phyloP scores from a whole-genome alignment of 169 alveolate species.

The Eimeria falciformis region DNA sequence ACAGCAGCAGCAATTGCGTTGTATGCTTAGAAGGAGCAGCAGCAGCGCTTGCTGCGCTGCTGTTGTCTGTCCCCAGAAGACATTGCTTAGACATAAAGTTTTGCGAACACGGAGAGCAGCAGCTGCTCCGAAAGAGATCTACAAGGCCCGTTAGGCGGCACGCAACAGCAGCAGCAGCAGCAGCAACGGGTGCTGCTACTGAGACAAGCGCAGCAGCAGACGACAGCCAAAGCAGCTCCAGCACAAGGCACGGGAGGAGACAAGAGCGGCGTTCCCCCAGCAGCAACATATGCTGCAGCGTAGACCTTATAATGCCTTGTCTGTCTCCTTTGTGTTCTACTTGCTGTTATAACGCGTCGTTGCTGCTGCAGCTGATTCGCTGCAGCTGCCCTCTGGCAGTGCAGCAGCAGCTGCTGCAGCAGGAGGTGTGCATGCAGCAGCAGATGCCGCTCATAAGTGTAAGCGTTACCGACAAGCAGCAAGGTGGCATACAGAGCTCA shows the following conservation, averaged over 20 bases:
- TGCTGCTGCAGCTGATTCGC: slow-evolving; percentile 38
- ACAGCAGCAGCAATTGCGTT: slow-evolving; percentile 37
- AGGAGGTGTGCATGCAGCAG: slow-evolving; percentile 60
- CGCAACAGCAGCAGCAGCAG: slow-evolving; percentile 44
- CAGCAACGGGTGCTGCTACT: neutral
- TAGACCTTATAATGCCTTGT: slow-evolving; percentile 25
- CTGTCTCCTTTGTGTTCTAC: slow-evolving; percentile 47
- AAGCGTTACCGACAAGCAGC: too few species aligned
- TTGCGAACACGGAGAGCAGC: slow-evolving; percentile 47
- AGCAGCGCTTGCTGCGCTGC: slow-evolving; percentile 42
- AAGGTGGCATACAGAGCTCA: too few species aligned
- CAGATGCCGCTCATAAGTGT: slow-evolving; percentile 49
- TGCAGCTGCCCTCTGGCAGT: slow-evolving; percentile 62
- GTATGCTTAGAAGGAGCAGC: slow-evolving; percentile 59
- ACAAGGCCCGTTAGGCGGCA: slow-evolving; percentile 37
- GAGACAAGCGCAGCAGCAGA: neutral
- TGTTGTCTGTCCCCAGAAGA: neutral
- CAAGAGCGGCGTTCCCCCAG: neutral
- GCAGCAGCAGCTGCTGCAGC: slow-evolving; percentile 68
- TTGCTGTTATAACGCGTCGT: slow-evolving; percentile 5
- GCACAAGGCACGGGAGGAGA: neutral
- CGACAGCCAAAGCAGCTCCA: neutral
- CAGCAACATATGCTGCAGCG: slow-evolving; percentile 9
- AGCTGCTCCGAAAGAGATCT: slow-evolving; percentile 54
- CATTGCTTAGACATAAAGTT: neutral